These are phyloP conservation scores for Chalciporus chontae DNA, from an alignment of 768 basidiomycete species.

Conservation along the genomic window DNA sequence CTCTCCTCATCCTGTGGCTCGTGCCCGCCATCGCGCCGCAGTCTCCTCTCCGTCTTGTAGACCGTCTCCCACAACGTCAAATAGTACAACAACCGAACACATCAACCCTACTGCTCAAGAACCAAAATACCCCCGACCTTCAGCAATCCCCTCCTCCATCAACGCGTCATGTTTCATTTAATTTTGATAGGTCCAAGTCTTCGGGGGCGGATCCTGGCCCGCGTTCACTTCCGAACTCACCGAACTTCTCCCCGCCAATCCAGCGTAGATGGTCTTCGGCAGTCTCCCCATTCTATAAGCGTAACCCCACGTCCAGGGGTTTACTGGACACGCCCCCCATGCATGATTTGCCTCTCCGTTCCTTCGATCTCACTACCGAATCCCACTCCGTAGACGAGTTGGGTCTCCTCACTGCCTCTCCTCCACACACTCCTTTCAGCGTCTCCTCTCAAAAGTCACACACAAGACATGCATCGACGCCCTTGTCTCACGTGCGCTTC, in stretches of 20 bases:
- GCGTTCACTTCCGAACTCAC: neutral
- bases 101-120: neutral
- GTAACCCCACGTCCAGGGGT: neutral
- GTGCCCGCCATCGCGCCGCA: neutral
- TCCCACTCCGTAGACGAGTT: conserved; percentile 12
- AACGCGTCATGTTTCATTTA: conserved; percentile 19
- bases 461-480: neutral
- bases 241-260: neutral
- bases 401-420: neutral
- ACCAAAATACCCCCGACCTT: neutral
- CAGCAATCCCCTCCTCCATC: conserved; percentile 4
- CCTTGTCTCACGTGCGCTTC: conserved; percentile 9
- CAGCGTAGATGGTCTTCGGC: conserved; percentile 9
- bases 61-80: neutral
- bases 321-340: neutral
- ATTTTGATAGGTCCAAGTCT: conserved; percentile 6
- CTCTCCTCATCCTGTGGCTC: neutral
- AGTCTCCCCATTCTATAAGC: conserved; percentile 1
- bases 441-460: neutral
- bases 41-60: neutral
- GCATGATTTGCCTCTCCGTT: conserved; percentile 2
- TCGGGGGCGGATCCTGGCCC: neutral
- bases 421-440: neutral
- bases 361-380: neutral
- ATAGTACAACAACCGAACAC: neutral